Percentiles rank a stretch among this genome's conserved stretches.
These are phyloP conservation scores for Rhizopogon roseolus DNA, from an alignment of 768 basidiomycete genomes.

Conservation along the genomic window DNA sequence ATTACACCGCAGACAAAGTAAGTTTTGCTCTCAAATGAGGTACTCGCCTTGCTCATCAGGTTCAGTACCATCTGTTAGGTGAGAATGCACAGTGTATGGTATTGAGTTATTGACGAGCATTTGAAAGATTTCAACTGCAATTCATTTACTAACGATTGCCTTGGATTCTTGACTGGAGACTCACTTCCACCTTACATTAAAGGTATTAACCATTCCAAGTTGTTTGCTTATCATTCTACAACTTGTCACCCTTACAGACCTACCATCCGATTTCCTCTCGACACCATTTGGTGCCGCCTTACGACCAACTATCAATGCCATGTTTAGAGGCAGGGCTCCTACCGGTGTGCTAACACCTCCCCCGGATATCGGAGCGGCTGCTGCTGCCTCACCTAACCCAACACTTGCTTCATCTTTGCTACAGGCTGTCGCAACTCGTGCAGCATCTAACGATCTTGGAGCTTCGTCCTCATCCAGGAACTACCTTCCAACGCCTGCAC, in stretches of 20 bases:
- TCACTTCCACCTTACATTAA: constrained; percentile 80
- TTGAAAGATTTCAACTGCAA: constrained; percentile 87
- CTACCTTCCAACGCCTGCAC: constrained; percentile 12
- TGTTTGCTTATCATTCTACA: neutral
- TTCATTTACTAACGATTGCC: constrained; percentile 84
- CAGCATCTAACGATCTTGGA: constrained; percentile 22
- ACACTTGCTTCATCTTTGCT: constrained; percentile 50
- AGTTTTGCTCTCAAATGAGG: constrained; percentile 14
- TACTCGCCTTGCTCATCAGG: neutral
- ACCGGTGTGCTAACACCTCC: constrained; percentile 25
- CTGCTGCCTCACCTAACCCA: constrained; percentile 37
- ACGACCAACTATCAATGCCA: constrained; percentile 86
- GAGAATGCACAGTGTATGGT: neutral
- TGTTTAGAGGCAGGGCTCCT: constrained; percentile 55
- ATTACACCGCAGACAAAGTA: constrained; percentile 90
- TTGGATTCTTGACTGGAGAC: constrained; percentile 82
- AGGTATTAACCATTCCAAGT: constrained; percentile 35
- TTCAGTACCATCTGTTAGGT: constrained; percentile 85
- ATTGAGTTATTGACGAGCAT: neutral
- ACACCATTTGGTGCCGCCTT: constrained; percentile 85
- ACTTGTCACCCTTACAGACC: constrained; percentile 36
- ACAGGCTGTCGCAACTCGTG: constrained; percentile 52
- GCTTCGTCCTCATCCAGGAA: constrained; percentile 6
- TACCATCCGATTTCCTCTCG: constrained; percentile 80
- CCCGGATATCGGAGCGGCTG: constrained; percentile 19